phyloP scores from a whole-genome alignment of 352 stramenopile genomes.

The Pythium dissimile region DNA sequence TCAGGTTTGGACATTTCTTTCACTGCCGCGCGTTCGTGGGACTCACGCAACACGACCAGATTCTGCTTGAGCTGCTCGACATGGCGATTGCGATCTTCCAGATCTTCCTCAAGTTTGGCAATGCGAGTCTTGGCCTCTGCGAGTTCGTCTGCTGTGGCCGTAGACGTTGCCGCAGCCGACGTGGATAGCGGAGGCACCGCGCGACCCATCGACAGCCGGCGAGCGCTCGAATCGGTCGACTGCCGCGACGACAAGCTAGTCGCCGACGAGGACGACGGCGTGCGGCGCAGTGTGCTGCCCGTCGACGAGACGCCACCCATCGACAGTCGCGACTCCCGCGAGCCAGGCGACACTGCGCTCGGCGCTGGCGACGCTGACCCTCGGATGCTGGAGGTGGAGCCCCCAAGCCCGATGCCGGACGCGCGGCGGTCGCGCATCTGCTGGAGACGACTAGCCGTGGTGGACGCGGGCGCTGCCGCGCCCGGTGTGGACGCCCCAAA shows the following conservation, averaged over 20 bases:
- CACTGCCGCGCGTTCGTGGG: slow-evolving; percentile 4
- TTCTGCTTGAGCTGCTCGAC: slow-evolving; percentile 71
- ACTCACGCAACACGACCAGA: slow-evolving; percentile 45
- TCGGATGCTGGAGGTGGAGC: slow-evolving; percentile 5
- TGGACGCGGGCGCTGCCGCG: slow-evolving; percentile 1
- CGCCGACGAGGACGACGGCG: slow-evolving; percentile 2
- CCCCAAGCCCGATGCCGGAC: slow-evolving; percentile 25
- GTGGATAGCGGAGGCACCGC: slow-evolving; percentile 1
- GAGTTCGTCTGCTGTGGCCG: slow-evolving; percentile 39
- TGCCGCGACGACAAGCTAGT: slow-evolving; percentile 11
- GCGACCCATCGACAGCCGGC: slow-evolving; percentile 15
- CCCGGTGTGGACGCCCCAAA: not conserved
- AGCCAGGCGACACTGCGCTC: slow-evolving; percentile 1
- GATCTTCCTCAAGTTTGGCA: slow-evolving; percentile 56
- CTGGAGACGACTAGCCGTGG: slow-evolving; percentile 28
- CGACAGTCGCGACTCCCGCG: slow-evolving; percentile 6
- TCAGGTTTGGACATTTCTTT: slow-evolving; percentile 19
- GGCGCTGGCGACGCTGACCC: slow-evolving; percentile 5
- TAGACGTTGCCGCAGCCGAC: slow-evolving; percentile 1
- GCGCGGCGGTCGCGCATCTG: slow-evolving; percentile 33
- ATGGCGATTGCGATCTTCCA: slow-evolving; percentile 66
- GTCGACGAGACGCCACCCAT: slow-evolving; percentile 3
- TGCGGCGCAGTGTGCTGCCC: slow-evolving; percentile 5
- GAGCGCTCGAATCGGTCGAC: slow-evolving; percentile 6
- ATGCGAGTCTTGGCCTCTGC: slow-evolving; percentile 45